Base-by-base conservation (phyloP, 1,284 basidiomycete species). In the Malassezia yamatoensis region DNA sequence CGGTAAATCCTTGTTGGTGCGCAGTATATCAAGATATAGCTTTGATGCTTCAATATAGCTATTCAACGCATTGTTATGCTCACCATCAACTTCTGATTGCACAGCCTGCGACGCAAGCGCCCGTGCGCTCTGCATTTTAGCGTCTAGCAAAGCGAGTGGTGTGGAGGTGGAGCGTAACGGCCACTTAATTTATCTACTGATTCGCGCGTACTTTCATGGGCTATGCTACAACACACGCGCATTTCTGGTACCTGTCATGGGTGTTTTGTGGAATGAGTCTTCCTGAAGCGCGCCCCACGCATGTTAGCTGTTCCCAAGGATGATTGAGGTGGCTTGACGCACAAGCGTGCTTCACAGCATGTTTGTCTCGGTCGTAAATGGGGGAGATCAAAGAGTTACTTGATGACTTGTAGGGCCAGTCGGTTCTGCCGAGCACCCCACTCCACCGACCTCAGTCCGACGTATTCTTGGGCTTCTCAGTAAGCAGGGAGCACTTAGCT, bases 401-500 rank as follows among this genome's bases (percentile, higher is more conserved):
- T n/a, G 21, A 37, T 29, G 35, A 39, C 38, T 45, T 46, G 55
- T 39, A 49, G 55, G 55, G 49, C 49, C 50, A 58, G 55, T 53
- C 55, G 49, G 55, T 57, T 18, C 55, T 40, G 38, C 55, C 49
- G 55, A 58, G 55, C 55, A 58, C 39, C 44, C 55, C 55, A 41
- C 55, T 52, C 51, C 34, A 58, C 45, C 55, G 55, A 51, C 55
- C 55, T 58, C 55, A 51, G 40, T 49, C 55, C 29, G 33, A 58
- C 55, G 55, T 58, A 53, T 58, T 51, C 41, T 45, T 53, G 41
- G 55, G 55, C 50, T 44, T 42, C 20, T 53, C 44, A 51, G 51
- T 39, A 49, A 21, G 55, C 55, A 58, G 55, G 55, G 55, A 58
- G 55, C 55, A 52, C 39, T n/a, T 51, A 52, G 55, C 55, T 58